Evolutionary conservation across 768 basidiomycete genomes (phyloP).

Genomic region (Leccinum subtestaceum): DNA sequence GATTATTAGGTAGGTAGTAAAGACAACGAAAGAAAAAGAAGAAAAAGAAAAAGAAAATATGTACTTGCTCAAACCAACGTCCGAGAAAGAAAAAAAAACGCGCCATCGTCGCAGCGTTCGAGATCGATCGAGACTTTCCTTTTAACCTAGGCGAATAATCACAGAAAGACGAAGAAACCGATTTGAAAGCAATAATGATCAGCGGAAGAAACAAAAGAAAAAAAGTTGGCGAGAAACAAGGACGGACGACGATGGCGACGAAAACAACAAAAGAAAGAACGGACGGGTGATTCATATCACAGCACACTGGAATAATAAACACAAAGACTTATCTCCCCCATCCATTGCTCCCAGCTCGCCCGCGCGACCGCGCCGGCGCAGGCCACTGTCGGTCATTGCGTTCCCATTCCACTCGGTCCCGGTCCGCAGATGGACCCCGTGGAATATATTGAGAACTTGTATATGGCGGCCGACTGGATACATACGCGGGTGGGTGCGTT

Average conservation of each 20-base stretch:
- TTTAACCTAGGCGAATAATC: slow-evolving; percentile 10
- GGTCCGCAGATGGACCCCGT: slow-evolving; percentile 51
- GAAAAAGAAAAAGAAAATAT: neutral
- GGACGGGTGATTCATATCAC: slow-evolving; percentile 9
- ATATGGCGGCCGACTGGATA: slow-evolving; percentile 21
- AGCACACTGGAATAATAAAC: slow-evolving; percentile 13
- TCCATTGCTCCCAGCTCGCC: slow-evolving; percentile 36
- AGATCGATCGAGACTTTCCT: slow-evolving; percentile 3
- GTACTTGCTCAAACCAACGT: neutral
- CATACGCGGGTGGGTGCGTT: slow-evolving; percentile 19
- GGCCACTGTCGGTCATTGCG: slow-evolving; percentile 40
- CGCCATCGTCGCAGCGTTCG: neutral
- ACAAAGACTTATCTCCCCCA: slow-evolving; percentile 29
- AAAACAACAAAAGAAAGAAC: neutral
- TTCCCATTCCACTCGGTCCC: slow-evolving; percentile 47
- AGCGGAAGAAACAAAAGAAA: slow-evolving; percentile 11
- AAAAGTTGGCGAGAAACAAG: neutral
- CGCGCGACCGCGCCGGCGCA: slow-evolving; percentile 26
- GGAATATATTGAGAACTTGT: slow-evolving; percentile 38
- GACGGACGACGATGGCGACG: neutral
- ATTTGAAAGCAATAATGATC: slow-evolving; percentile 35
- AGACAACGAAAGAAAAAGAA: neutral
- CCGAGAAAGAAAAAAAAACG: neutral
- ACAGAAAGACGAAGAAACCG: neutral
- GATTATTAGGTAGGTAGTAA: slow-evolving; percentile 7